Evolutionary conservation across 2,329 filamentous ascomycete species (phyloP).

Genomic region (Didymella pomorum): DNA sequence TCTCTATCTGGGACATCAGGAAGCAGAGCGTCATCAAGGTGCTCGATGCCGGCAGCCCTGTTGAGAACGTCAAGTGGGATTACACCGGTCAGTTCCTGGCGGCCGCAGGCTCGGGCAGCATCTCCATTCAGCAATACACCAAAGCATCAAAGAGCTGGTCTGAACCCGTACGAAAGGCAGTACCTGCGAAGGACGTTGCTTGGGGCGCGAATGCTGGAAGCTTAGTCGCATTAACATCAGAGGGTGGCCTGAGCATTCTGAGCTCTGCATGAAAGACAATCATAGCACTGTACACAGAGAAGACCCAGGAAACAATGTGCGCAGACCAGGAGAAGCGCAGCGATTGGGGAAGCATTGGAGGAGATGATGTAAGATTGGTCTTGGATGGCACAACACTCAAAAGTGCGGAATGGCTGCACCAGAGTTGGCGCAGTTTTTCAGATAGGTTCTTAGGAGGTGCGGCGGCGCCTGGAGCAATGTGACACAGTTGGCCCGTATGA

Average conservation of each 20-base stretch:
- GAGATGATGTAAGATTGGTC: constrained; percentile 15
- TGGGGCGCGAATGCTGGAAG: constrained; percentile 82
- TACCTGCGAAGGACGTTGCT: constrained; percentile 73
- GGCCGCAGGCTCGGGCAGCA: constrained; percentile 77
- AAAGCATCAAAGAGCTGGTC: constrained; percentile 90
- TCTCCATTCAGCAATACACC: constrained; percentile 88
- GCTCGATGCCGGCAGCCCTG: constrained; percentile 82
- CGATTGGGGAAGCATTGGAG: constrained; percentile 2
- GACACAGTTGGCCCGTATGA: constrained; percentile 32
- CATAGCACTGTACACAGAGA: background rate
- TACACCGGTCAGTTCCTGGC: constrained; percentile 94
- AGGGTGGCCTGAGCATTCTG: constrained; percentile 79
- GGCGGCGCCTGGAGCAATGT: constrained; percentile 30
- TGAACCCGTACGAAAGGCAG: constrained; percentile 79
- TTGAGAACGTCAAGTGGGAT: constrained; percentile 84
- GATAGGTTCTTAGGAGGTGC: constrained; percentile 12
- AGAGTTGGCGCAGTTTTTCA: constrained; percentile 11
- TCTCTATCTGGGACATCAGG: constrained; percentile 90
- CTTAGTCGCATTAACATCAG: constrained; percentile 75
- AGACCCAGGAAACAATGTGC: background rate
- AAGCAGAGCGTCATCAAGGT: constrained; percentile 84
- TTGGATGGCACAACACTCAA: constrained; percentile 10
- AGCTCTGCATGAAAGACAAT: constrained; percentile 44
- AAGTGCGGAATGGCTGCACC: constrained; percentile 4
- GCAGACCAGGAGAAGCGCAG: background rate